Base-by-base conservation (phyloP, 2,329 filamentous ascomycete species). In the Tolypocladium pustulatum region DNA sequence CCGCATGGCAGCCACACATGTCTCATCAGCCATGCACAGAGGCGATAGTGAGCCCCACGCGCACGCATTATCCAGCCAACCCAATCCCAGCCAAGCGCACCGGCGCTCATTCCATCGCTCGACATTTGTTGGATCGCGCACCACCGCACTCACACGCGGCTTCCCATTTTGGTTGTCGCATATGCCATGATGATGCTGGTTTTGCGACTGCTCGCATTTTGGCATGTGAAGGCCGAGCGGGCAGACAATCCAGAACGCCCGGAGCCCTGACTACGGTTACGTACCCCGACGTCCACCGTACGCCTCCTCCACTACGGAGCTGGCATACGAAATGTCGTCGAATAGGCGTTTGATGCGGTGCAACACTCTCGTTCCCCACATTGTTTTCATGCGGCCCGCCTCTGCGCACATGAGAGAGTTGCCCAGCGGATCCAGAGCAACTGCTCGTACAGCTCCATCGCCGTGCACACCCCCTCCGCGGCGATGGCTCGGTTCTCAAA, bases 1-100 rank as follows among this genome's bases (percentile, higher is more conserved):
- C 34, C 25, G 57, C 57, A 54, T 37, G 55, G 56, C 56, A 57
- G 56, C 43, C 55, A 53, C 56, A 53, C 55, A 32, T n/a, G 46
- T 51, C 46, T 53, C 40, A 17, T 13, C 17, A 17, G 54, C 20
- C 54, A 56, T 37, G 41, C 54, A 22, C 27, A 38, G 2, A 4
- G 30, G 20, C 49, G 17, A 52, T 34, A 36, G 49, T 8, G 4
- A 52, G 49, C 30, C 43, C 17, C 12, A 8, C 27, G 27, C 27
- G 27, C 27, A 32, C 8, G 30, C 49, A n/a, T 6, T 20, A 20
- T 22, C 49, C 30, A 36, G 20, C 49, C 49, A 53, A 22, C 30
- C 49, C 49, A 34, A 22, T 30, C 30, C 30, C 4, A 34, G 27
- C 49, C 20, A 32, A 32, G n/a, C 41, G 41, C 49, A 52, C 25